Evolutionary conservation across 805 yeast species (phyloP).

Genomic region (Priceomyces medius): DNA sequence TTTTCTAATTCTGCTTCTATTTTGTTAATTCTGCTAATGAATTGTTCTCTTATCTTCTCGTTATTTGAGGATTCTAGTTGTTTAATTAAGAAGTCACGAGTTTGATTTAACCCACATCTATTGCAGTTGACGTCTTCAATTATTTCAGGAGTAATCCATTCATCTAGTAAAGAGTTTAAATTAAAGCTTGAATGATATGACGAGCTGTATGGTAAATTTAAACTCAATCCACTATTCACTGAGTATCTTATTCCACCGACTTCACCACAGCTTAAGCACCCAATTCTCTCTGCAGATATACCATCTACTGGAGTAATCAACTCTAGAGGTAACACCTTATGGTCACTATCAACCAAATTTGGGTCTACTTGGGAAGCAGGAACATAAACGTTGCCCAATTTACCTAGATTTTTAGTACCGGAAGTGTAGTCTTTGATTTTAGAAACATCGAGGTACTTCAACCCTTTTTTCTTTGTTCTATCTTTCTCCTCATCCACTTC

Average conservation of each 20-base stretch:
- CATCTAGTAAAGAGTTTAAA: conserved; percentile 54
- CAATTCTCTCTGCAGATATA: conserved; percentile 80
- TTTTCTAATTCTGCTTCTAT: conserved; percentile 52
- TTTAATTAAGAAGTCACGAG: conserved; percentile 45
- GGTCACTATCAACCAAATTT: conserved; percentile 44
- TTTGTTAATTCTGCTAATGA: conserved; percentile 26
- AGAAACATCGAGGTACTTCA: conserved; percentile 22
- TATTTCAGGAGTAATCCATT: conserved; percentile 77
- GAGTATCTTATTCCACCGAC: conserved; percentile 88
- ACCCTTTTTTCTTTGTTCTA: conserved; percentile 7
- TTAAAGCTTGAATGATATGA: conserved; percentile 31
- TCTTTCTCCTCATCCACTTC: conserved; percentile 20
- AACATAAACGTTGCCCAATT: conserved; percentile 62
- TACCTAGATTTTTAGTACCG: conserved; percentile 50
- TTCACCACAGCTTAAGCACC: conserved; percentile 89
- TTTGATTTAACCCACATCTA: conserved; percentile 76
- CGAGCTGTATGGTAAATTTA: conserved; percentile 56
- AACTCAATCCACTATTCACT: conserved; percentile 69
- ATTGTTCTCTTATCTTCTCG: conserved; percentile 29
- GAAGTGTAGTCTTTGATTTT: conserved; percentile 26
- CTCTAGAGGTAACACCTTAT: conserved; percentile 51
- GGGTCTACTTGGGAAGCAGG: conserved; percentile 82
- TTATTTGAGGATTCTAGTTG: conserved; percentile 50
- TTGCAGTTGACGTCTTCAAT: conserved; percentile 95
- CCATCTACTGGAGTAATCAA: conserved; percentile 92